Conservation (phyloP, 257 asterid species). For the Capsicum pubescens region DNA sequence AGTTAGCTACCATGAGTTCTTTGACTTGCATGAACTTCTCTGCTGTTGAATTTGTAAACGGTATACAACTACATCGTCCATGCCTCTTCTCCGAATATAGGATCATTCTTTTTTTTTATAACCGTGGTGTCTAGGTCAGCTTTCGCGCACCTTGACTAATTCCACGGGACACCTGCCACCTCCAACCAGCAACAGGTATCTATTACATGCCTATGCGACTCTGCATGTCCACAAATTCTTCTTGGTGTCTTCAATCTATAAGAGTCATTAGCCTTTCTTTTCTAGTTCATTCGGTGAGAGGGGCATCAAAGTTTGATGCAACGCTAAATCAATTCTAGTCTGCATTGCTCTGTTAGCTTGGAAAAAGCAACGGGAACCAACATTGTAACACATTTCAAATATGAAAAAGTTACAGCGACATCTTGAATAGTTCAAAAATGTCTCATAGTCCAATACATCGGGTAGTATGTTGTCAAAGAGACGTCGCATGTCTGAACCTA, state of each 20-base stretch:
- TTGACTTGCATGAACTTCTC: too few relatives aligned
- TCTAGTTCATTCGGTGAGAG: neutral
- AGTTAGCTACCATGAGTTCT: too few relatives aligned
- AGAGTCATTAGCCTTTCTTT: neutral
- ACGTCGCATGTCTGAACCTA: neutral
- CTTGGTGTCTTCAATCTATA: neutral
- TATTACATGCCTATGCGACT: neutral
- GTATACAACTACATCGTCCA: too few relatives aligned
- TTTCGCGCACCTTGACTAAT: too few relatives aligned
- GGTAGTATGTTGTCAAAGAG: neutral
- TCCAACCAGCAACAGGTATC: neutral
- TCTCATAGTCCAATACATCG: neutral
- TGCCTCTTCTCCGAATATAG: neutral
- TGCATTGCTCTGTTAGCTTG: neutral
- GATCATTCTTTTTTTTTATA: too few relatives aligned
- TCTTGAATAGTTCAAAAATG: conserved; percentile 10
- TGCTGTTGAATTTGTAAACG: too few relatives aligned
- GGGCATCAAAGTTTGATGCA: neutral
- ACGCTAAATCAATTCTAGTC: neutral
- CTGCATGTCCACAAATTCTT: neutral
- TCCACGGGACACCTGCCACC: too few relatives aligned
- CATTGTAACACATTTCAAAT: neutral
- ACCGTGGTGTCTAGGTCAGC: too few relatives aligned
- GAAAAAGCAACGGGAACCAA: neutral
- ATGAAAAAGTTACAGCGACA: neutral